Base-by-base conservation (phyloP, 257 asterid genomes). In the Cruciata laevipes region DNA sequence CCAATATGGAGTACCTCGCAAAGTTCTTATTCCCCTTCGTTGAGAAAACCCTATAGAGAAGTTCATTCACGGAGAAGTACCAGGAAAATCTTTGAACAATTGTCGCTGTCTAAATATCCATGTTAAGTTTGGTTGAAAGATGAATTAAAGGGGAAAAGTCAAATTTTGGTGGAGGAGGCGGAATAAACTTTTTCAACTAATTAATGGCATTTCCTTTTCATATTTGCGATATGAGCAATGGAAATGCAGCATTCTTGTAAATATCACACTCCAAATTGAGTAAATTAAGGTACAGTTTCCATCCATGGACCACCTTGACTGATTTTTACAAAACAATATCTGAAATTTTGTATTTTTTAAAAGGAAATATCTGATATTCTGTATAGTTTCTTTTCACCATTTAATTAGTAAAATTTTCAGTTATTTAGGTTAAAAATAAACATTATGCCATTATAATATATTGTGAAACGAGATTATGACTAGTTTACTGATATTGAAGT, bases 281-380 rank as follows among this genome's bases (percentile, higher is more conserved):
- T 61, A 70, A 49, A 49, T 21, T 58, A 58, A 58, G 63, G 63
- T 58, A 58, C 32, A 32, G 23, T 56, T 57, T 57, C 35, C 63
- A 24, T 25, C 18, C 35, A 25, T 42, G 35, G 63, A 56, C 61
- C 61, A 56, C 31, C 31, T 7, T 3, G 6, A 9, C 31, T 16
- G 0, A 47, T 14, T 47, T 47, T 47, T 47, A 17, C 55, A 47
- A 14, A 4, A 4, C 55, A 47, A 47, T 14, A 11, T 42, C 51
- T 42, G 6, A 3, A 42, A 12, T 42, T 37, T 10, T 40, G n/a
- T n/a, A n/a, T n/a, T n/a, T n/a, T n/a, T n/a, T n/a, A n/a, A n/a
- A n/a, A n/a, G n/a, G n/a, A n/a, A 47, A 47, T 14, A 11, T 42
- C 51, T 42, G 6, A 3, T 12, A 12, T 42, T 27, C 30, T 27